Evolutionary conservation across 768 basidiomycete species (phyloP).

Genomic region (Termitomyces bulborhizus): DNA sequence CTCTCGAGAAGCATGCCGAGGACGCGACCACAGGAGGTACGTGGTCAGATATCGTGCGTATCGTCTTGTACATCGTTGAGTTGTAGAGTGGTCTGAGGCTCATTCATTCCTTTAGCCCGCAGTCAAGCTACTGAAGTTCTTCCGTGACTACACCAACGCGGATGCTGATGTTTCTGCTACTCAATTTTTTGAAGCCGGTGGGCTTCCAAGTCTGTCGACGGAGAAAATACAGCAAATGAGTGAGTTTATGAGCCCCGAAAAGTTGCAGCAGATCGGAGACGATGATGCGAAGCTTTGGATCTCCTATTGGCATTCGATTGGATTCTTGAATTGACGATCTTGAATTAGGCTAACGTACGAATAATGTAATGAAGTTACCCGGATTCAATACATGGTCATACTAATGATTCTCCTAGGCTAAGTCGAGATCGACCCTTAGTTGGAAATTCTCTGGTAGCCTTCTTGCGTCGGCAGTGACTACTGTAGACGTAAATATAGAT

Average conservation of each 20-base stretch:
- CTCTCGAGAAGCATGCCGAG: slow-evolving; percentile 8
- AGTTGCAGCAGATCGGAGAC: not conserved
- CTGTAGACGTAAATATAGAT: too few relatives aligned
- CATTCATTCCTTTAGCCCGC: slow-evolving; percentile 20
- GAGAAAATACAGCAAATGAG: not conserved
- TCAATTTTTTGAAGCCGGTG: slow-evolving; percentile 3
- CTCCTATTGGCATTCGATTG: slow-evolving; percentile 2
- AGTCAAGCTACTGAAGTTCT: slow-evolving; percentile 26
- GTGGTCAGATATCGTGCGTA: slow-evolving; percentile 1
- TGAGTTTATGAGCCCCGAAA: not conserved
- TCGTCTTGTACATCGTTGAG: not conserved
- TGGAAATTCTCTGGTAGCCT: too few relatives aligned
- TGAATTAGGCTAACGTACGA: too few relatives aligned
- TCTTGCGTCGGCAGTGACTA: too few relatives aligned
- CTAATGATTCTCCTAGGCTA: too few relatives aligned
- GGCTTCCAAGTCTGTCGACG: slow-evolving; percentile 2
- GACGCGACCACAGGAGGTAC: not conserved
- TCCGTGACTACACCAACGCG: slow-evolving; percentile 17
- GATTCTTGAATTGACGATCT: not conserved
- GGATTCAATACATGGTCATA: too few relatives aligned
- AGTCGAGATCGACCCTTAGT: too few relatives aligned
- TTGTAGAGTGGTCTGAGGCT: not conserved
- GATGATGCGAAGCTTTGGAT: slow-evolving; percentile 6
- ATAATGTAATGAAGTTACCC: too few relatives aligned
- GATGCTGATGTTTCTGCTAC: not conserved